phyloP scores from a whole-genome alignment of 225 moss, liverwort and hornwort species.

The Climacium dendroides region DNA sequence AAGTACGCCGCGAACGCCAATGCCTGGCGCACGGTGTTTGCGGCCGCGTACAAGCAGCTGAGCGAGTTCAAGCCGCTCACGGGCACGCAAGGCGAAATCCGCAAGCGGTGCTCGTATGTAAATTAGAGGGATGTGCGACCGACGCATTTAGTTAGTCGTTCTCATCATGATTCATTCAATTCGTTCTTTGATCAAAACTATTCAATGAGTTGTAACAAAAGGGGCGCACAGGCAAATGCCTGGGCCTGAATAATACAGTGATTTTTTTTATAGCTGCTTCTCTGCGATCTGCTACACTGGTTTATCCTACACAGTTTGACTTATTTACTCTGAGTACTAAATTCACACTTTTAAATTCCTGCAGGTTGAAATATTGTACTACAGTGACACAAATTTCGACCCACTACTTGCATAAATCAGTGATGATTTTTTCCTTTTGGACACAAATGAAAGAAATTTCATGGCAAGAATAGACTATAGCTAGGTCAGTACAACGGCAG shows the following conservation, averaged over 20 bases:
- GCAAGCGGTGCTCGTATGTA: slow-evolving; percentile 21
- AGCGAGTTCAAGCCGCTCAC: slow-evolving; percentile 33
- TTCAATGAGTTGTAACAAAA: not conserved
- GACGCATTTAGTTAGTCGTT: not conserved
- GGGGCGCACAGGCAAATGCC: not conserved
- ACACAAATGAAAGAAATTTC: not conserved
- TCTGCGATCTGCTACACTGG: not conserved
- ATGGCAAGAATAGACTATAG: no score
- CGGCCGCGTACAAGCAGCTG: slow-evolving; percentile 16
- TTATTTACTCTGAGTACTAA: no score
- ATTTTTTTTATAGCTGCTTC: not conserved
- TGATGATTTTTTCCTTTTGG: no score
- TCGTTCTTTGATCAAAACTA: not conserved
- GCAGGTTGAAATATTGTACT: not conserved
- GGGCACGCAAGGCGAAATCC: slow-evolving; percentile 20
- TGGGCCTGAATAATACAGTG: not conserved
- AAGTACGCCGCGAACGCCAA: slow-evolving; percentile 13
- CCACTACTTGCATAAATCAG: not conserved
- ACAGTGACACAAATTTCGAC: not conserved
- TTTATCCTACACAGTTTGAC: not conserved
- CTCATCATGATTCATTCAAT: not conserved
- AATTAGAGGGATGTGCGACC: not conserved
- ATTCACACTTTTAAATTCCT: not conserved
- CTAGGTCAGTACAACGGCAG: no score
- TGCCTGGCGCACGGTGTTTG: slow-evolving; percentile 23